Percentiles rank a stretch among this genome's conserved stretches.
Evolutionary conservation across 495 filamentous ascomycete genomes (phyloP).

Genomic region (Ascodesmis nigricans): DNA sequence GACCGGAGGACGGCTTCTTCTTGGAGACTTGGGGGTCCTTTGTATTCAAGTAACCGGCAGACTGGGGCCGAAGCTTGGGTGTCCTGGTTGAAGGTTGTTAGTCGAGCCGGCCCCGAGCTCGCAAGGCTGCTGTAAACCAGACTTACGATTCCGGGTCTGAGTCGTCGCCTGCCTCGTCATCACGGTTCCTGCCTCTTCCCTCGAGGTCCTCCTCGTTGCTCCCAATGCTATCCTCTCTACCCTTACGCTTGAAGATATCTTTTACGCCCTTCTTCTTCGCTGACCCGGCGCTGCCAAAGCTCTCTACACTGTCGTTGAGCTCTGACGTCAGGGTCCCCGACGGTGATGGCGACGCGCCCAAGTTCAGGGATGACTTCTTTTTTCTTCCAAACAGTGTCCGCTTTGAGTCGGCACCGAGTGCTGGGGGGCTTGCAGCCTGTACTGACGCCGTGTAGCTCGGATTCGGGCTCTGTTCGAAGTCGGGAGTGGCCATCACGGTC

Average conservation of each 20-base stretch:
- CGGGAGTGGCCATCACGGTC: not conserved
- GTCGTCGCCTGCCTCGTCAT: slow-evolving; percentile 38
- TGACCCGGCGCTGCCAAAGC: slow-evolving; percentile 3
- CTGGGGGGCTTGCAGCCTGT: not conserved
- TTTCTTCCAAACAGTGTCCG: slow-evolving; percentile 16
- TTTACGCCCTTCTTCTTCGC: slow-evolving; percentile 13
- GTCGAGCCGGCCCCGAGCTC: no score
- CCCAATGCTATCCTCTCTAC: slow-evolving; percentile 13
- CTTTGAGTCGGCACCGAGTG: slow-evolving; percentile 2
- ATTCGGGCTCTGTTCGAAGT: not conserved
- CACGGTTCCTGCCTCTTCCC: slow-evolving; percentile 5
- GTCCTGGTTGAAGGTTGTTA: no score
- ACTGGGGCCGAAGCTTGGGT: slow-evolving; percentile 12
- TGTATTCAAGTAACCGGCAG: slow-evolving; percentile 2
- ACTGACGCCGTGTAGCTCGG: not conserved
- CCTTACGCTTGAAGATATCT: slow-evolving; percentile 15
- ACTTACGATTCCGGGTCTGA: slow-evolving; percentile 50
- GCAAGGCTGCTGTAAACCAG: no score
- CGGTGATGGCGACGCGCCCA: slow-evolving; percentile 11
- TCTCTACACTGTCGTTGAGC: slow-evolving; percentile 15
- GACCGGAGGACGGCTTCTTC: slow-evolving; percentile 8
- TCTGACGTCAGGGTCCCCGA: slow-evolving; percentile 10
- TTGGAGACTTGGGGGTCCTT: slow-evolving; percentile 7
- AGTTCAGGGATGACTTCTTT: slow-evolving; percentile 15
- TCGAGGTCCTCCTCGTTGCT: not conserved